Base-by-base conservation (phyloP, 805 yeast genomes). In the Candida saitoana region DNA sequence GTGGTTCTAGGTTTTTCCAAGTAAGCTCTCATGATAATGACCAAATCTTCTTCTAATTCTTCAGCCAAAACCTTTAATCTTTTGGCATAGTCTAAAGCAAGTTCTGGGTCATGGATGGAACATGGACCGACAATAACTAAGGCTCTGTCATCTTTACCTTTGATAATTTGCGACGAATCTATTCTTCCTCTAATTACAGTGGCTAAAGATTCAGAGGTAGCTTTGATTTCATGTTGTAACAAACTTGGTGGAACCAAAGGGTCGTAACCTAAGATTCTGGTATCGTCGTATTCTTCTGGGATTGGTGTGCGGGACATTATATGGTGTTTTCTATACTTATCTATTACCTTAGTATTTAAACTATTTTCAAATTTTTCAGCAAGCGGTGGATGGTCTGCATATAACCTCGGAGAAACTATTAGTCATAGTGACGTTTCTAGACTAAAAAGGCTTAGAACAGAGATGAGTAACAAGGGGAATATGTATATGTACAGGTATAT, bases 1-100 rank as follows among this genome's bases (percentile, higher is more conserved):
- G 98, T 91, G 49, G 99, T 91, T 74, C 99, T 84, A 57, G 99
- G 99, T 69, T 91, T 91, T 71, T 91, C 99, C 53, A 91, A 76
- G 76, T 91, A 91, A 5, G 98, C 98, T 73, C 99, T 84, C 99
- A 91, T 91, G 49, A 91, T 78, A 45, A 91, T 77, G 42, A 82
- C 84, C 43, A 91, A 74, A 51, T 91, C 98, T 41, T 73, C 79
- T 47, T 80, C 65, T 49, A 87, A 76, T 63, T 86, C 87, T 29
- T 80, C 84, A 29, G 88, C 71, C 43, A 87, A 69, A 45, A 69
- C 69, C 62, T 79, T 77, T 52, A 91, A 74, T 50, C 83, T 76
- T 30, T 64, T 65, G 46, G 91, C 95, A 67, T 93, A 91, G 25
- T 88, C 98, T 57, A 86, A 69, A 27, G 98, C 98, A 38, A 93